phyloP scores from a whole-genome alignment of 768 basidiomycete genomes.

The Kwoniella europaea region DNA sequence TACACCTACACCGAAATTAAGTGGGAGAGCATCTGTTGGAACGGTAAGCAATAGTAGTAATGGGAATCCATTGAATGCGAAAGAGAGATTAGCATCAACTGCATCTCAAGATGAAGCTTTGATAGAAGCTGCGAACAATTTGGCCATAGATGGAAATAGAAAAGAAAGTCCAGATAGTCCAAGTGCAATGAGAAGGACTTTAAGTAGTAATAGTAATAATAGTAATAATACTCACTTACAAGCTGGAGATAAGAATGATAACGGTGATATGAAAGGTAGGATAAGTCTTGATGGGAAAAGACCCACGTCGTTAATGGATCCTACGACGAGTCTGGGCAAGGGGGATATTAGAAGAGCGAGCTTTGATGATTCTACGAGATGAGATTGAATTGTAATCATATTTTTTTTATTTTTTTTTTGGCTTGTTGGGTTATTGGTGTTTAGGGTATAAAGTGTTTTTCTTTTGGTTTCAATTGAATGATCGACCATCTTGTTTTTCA shows the following conservation, averaged over 20 bases:
- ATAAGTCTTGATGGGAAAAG: slow-evolving; percentile 8
- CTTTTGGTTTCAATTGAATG: too few relatives aligned
- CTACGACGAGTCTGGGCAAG: background rate
- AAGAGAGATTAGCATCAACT: slow-evolving; percentile 36
- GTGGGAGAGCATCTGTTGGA: background rate
- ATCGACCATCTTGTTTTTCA: background rate
- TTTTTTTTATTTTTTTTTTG: background rate
- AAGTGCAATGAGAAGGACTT: slow-evolving; percentile 17
- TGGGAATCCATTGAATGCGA: slow-evolving; percentile 31
- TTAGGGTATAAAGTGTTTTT: too few relatives aligned
- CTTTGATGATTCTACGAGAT: slow-evolving; percentile 5
- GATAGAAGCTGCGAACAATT: background rate
- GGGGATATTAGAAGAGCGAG: slow-evolving; percentile 12
- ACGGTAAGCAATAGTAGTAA: background rate
- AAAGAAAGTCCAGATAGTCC: slow-evolving; percentile 20
- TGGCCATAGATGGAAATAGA: background rate
- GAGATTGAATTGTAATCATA: background rate
- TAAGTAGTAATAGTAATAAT: background rate
- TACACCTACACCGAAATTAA: slow-evolving; percentile 19
- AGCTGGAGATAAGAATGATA: background rate
- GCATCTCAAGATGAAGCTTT: slow-evolving; percentile 9
- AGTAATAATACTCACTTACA: background rate
- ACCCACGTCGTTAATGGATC: background rate
- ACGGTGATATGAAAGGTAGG: background rate
- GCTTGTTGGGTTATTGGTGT: background rate